A percentile compares a stretch with the other conserved stretches of the same genome.
These are phyloP conservation scores for Pezicula rhizophila DNA, from an alignment of 2,329 filamentous ascomycete genomes.

Conservation along the genomic window DNA sequence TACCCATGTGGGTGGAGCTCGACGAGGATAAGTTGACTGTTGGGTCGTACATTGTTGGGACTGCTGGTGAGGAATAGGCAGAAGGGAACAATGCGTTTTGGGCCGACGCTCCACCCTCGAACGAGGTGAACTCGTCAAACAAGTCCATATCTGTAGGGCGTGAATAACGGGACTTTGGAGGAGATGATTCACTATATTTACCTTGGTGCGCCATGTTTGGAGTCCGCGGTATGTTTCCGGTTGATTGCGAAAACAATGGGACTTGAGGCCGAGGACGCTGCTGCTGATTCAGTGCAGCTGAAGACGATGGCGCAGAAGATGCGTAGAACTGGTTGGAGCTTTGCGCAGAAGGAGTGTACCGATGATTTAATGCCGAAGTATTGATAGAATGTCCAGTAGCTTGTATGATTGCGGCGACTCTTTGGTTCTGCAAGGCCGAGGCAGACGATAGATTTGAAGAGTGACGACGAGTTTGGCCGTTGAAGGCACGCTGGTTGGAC, in stretches of 20 bases:
- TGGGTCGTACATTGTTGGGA: conserved; percentile 44
- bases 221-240: conserved; percentile 40
- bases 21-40: conserved; percentile 29
- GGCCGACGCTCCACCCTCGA: conserved; percentile 34
- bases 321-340: conserved; percentile 57
- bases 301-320: conserved; percentile 58
- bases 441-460: conserved; percentile 46
- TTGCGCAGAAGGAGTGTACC: conserved; percentile 49
- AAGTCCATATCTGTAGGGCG: conserved; percentile 44
- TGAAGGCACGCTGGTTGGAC: conserved; percentile 29
- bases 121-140: conserved; percentile 51
- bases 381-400: conserved; percentile 47
- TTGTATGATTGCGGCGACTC: conserved; percentile 54
- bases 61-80: conserved; percentile 25
- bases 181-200: conserved; percentile 30
- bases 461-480: conserved; percentile 42
- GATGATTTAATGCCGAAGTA: conserved; percentile 49
- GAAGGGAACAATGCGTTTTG: conserved; percentile 18
- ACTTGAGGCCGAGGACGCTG: conserved; percentile 58
- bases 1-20: conserved; percentile 53
- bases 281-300: conserved; percentile 49
- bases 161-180: conserved; percentile 23
- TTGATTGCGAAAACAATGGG: conserved; percentile 61
- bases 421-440: conserved; percentile 48
- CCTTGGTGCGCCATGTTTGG: conserved; percentile 52